Conservation (phyloP, 148 eudicot genomes). For the Rhododendron simsii region DNA sequence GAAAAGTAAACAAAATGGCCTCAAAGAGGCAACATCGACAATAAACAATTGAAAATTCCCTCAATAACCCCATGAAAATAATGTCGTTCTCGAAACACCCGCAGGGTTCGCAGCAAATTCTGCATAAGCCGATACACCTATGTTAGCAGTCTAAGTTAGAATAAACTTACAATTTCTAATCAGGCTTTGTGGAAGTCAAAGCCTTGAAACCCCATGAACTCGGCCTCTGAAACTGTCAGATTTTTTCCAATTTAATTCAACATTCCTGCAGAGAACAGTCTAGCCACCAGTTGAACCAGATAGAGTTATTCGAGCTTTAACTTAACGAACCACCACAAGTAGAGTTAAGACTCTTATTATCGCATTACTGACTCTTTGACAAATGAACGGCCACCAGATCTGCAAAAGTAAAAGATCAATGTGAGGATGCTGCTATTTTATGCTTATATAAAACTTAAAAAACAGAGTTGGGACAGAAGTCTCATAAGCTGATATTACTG, state of each 20-base stretch:
- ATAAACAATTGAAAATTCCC: background rate
- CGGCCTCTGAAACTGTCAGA: background rate
- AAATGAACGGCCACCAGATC: slow-evolving; percentile 77
- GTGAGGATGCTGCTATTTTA: background rate
- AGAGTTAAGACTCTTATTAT: slow-evolving; percentile 18
- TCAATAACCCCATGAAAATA: background rate
- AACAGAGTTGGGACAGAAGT: background rate
- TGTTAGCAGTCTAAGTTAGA: background rate
- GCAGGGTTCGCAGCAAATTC: background rate
- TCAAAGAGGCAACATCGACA: background rate
- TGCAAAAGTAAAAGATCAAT: slow-evolving; percentile 30
- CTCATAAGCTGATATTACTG: background rate
- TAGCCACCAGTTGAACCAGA: background rate
- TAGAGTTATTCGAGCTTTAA: background rate
- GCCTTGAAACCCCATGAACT: background rate
- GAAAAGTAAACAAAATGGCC: background rate
- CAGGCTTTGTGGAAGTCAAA: background rate
- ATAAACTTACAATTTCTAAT: background rate
- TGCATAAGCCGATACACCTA: background rate
- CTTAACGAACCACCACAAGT: background rate
- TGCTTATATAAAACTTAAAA: background rate
- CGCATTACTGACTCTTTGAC: slow-evolving; percentile 89
- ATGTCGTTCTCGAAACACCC: background rate
- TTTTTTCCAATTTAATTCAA: background rate
- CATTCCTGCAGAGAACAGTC: background rate